A percentile compares a stretch with the other conserved stretches of the same genome.
Conservation (phyloP, 257 asterid genomes). For the Anisodus tanguticus region DNA sequence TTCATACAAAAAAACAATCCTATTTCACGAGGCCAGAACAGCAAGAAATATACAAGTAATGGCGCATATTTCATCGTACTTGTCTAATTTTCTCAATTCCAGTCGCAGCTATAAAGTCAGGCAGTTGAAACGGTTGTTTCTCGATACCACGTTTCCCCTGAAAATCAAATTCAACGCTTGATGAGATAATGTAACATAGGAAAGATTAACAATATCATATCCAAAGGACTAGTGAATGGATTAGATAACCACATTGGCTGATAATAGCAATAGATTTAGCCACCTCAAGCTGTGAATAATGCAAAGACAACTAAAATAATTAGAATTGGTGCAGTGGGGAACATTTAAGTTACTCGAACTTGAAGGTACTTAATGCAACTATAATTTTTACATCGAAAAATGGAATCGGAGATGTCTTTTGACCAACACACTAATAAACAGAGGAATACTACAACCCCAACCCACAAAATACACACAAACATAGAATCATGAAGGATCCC, state of each 20-base stretch:
- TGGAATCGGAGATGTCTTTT: conserved; percentile 14
- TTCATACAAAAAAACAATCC: not conserved
- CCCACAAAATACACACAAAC: conserved; percentile 39
- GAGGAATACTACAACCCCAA: conserved; percentile 20
- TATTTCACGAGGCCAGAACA: conserved; percentile 6
- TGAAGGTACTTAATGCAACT: conserved; percentile 30
- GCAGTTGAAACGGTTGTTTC: conserved; percentile 94
- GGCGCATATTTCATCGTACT: conserved; percentile 46
- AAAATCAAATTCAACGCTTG: conserved; percentile 46
- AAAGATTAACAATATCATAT: not conserved
- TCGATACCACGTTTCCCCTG: conserved; percentile 99
- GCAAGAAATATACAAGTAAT: conserved; percentile 11
- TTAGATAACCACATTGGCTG: not conserved
- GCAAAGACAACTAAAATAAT: conserved; percentile 29
- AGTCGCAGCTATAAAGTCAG: conserved; percentile 98
- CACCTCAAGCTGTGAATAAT: conserved; percentile 22
- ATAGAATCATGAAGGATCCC: conserved; percentile 64
- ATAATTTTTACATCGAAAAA: not conserved
- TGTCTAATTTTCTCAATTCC: conserved; percentile 99
- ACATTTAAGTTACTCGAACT: not conserved
- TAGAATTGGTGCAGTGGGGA: not conserved
- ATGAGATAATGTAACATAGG: conserved; percentile 48
- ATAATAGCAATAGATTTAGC: not conserved
- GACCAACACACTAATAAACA: conserved; percentile 58
- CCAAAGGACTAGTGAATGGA: conserved; percentile 13